Base-by-base conservation (phyloP, 352 stramenopile species). In the Thalassiosira delicatula region DNA sequence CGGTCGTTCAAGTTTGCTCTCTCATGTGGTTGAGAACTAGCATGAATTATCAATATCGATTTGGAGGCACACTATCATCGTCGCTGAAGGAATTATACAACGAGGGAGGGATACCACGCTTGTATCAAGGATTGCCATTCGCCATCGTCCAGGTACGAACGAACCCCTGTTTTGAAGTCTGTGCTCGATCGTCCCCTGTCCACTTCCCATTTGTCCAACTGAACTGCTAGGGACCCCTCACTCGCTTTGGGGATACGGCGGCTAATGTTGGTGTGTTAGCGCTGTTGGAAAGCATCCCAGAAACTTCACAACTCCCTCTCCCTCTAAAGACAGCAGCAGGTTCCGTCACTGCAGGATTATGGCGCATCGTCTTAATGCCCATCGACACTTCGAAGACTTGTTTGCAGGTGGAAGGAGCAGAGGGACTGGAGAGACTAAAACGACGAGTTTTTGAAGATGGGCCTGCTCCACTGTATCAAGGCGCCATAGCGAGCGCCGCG, bases 31-130 rank as follows among this genome's bases (percentile, higher is more conserved):
- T 96, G 14, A 76, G 94, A 29, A 97, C 94, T 4, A 85, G 87
- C 12, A 95, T 96, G 85, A 96, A 96, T 82, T 95, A 96, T 76
- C 92, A 96, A 82, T 96, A 96, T 88, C 82, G 92, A 54, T 94
- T 75, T 66, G 67, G 80, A 30, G 92, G 89, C 23, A 90, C 85
- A 49, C 82, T 95, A 0, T 33, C 29, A 37, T 87, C 86, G 8
- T 91, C 90, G 30, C 66, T 97, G 7, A 83, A 92, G 27, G 84
- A 85, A 69, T 83, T 96, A 19, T 96, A 94, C 72, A 56, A 82
- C 7, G 91, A 97, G 72, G 95, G 95, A 40, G 95, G 95, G 1
- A 81, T 97, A 32, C 56, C 79, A 27, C 82, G 95, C 32, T 86
- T 97, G 1, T 97, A 97, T 86, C 92, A 93, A 77, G 95, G 95